A percentile compares a stretch with the other conserved stretches of the same genome.
Conservation (phyloP, 1,284 basidiomycete species). For the Rhodotorula glutinis region DNA sequence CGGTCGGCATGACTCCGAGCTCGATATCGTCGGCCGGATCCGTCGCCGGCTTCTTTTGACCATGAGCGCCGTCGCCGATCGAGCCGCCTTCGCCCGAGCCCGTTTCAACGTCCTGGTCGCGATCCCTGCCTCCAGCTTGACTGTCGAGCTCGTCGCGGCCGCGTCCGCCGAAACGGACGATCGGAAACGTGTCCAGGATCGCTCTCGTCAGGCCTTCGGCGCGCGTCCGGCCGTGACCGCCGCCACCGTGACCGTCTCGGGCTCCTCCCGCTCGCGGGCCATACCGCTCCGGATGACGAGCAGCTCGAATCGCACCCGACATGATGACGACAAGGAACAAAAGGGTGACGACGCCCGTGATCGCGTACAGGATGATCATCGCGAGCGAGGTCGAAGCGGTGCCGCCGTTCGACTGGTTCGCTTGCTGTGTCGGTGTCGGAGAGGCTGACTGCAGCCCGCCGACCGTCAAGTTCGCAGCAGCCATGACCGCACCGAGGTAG, state of each 20-base stretch:
- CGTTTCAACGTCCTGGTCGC: neutral
- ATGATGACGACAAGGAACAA: slow-evolving; percentile 72
- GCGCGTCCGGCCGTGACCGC: slow-evolving; percentile 60
- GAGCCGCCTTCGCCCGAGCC: neutral
- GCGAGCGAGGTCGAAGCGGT: slow-evolving; percentile 63
- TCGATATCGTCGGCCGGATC: slow-evolving; percentile 7
- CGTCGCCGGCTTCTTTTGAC: slow-evolving; percentile 10
- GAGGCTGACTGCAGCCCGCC: slow-evolving; percentile 18
- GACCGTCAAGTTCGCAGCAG: slow-evolving; percentile 33
- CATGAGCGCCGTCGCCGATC: neutral
- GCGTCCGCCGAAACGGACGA: slow-evolving; percentile 69
- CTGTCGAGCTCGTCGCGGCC: neutral
- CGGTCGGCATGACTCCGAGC: slow-evolving; percentile 4
- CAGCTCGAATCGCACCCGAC: slow-evolving; percentile 73
- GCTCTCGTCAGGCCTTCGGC: slow-evolving; percentile 78
- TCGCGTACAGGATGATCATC: slow-evolving; percentile 54
- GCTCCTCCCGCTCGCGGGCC: slow-evolving; percentile 58
- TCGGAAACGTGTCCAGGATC: slow-evolving; percentile 87
- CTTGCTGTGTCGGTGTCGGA: neutral
- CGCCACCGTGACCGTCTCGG: slow-evolving; percentile 43
- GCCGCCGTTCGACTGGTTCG: neutral
- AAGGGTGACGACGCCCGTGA: slow-evolving; percentile 62
- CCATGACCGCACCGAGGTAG: slow-evolving; percentile 36
- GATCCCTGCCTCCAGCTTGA: neutral
- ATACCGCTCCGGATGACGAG: slow-evolving; percentile 85